phyloP scores from a whole-genome alignment of 495 filamentous ascomycete species.

The Aspergillus biplanus region DNA sequence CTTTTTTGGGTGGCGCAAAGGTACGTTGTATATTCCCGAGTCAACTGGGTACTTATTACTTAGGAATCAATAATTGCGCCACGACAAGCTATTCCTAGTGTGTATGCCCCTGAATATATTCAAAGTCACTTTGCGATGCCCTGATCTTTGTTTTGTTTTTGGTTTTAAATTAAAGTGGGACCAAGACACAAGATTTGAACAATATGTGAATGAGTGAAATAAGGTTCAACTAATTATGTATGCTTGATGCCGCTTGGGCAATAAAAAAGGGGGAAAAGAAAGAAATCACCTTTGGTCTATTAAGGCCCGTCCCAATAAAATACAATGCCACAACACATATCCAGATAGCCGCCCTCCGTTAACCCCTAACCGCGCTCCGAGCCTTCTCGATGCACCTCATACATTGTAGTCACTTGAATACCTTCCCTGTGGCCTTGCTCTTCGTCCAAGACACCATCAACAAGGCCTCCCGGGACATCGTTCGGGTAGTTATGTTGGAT shows the following conservation, averaged over 20 bases:
- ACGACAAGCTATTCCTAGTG: not conserved
- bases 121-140: no score
- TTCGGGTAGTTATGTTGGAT: not conserved
- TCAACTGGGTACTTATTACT: not conserved
- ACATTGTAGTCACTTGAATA: conserved; percentile 24
- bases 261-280: no score
- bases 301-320: not conserved
- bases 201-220: no score
- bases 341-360: not conserved
- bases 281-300: not conserved
- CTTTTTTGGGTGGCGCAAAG: no score
- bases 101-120: not conserved
- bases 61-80: not conserved
- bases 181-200: no score
- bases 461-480: conserved; percentile 2
- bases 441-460: conserved; percentile 14
- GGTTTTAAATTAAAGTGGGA: no score
- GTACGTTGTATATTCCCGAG: not conserved
- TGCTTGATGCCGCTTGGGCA: no score
- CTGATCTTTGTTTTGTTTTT: no score
- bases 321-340: not conserved
- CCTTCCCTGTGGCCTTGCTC: conserved; percentile 15
- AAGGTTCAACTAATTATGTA: no score
- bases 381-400: conserved; percentile 21
- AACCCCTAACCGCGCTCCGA: not conserved